phyloP scores from a whole-genome alignment of 2,329 filamentous ascomycete species.

The Paracoccidioides lutzii region DNA sequence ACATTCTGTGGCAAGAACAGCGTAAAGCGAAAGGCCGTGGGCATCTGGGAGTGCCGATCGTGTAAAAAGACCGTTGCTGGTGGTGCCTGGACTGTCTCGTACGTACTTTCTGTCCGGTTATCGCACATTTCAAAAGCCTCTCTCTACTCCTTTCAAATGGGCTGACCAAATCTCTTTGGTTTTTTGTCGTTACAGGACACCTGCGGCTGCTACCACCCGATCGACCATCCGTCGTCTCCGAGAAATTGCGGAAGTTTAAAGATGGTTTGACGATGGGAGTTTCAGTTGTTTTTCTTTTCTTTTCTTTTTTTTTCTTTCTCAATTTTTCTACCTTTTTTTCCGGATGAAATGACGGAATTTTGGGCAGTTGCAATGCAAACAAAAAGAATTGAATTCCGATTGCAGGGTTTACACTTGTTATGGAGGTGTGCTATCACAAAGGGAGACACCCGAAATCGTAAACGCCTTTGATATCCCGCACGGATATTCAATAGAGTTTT shows the following conservation, averaged over 20 bases:
- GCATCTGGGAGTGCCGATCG: slow-evolving; percentile 93
- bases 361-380: slow-evolving; percentile 5
- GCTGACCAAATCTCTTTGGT: slow-evolving; percentile 15
- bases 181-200: slow-evolving; percentile 48
- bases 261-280: slow-evolving; percentile 18
- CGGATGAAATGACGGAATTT: slow-evolving; percentile 9
- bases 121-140: background rate
- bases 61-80: slow-evolving; percentile 92
- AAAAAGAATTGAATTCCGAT: background rate
- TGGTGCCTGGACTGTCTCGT: slow-evolving; percentile 94
- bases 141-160: slow-evolving; percentile 1
- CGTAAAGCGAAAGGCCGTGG: slow-evolving; percentile 79
- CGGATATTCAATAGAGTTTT: background rate
- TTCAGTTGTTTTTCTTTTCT: slow-evolving; percentile 2
- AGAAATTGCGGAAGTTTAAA: slow-evolving; percentile 91
- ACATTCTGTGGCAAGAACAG: slow-evolving; percentile 97
- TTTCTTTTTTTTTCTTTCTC: slow-evolving; percentile 6
- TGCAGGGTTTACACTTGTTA: background rate
- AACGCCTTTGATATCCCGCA: background rate
- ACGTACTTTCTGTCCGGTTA: slow-evolving; percentile 40
- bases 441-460: background rate
- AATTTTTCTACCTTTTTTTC: slow-evolving; percentile 7
- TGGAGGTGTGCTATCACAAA: background rate
- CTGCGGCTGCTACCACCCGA: slow-evolving; percentile 84
- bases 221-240: slow-evolving; percentile 94